phyloP scores from a whole-genome alignment of 257 asterid genomes.

The Catharanthus roseus region DNA sequence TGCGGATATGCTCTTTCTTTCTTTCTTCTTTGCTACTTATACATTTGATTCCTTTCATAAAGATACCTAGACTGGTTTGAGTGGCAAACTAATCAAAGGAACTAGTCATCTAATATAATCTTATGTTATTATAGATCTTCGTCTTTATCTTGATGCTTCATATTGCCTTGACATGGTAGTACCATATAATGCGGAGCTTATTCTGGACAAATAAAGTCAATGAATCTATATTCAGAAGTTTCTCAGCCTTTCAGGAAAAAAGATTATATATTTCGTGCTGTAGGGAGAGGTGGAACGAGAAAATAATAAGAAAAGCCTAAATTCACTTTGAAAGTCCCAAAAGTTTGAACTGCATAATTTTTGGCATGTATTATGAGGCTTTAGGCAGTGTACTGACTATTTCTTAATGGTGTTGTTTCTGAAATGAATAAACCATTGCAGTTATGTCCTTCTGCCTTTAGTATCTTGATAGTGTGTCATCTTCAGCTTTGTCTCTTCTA shows the following conservation, averaged over 20 bases:
- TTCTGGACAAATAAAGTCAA: not conserved
- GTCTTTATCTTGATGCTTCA: not conserved
- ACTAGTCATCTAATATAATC: not conserved
- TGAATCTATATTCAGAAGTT: not conserved
- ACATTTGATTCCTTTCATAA: not conserved
- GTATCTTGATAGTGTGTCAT: not conserved
- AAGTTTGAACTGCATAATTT: not conserved
- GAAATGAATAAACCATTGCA: not conserved
- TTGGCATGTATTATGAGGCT: not conserved
- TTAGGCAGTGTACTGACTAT: not conserved
- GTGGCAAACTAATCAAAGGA: not conserved
- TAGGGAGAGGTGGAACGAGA: not conserved
- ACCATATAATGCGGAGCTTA: not conserved
- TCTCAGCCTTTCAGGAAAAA: not conserved
- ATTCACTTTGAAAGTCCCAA: not conserved
- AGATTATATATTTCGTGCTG: not conserved
- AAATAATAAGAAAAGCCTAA: too few species aligned
- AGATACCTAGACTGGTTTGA: not conserved
- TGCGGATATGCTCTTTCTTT: not conserved
- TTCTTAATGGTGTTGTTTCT: not conserved
- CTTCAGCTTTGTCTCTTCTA: conserved; percentile 1
- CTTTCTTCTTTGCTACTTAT: not conserved
- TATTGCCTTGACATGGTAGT: not conserved
- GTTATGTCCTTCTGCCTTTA: not conserved
- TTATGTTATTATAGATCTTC: not conserved